A percentile compares a stretch with the other conserved stretches of the same genome.
Evolutionary conservation across 2,329 filamentous ascomycete genomes (phyloP).

Genomic region (Monilinia aucupariae): DNA sequence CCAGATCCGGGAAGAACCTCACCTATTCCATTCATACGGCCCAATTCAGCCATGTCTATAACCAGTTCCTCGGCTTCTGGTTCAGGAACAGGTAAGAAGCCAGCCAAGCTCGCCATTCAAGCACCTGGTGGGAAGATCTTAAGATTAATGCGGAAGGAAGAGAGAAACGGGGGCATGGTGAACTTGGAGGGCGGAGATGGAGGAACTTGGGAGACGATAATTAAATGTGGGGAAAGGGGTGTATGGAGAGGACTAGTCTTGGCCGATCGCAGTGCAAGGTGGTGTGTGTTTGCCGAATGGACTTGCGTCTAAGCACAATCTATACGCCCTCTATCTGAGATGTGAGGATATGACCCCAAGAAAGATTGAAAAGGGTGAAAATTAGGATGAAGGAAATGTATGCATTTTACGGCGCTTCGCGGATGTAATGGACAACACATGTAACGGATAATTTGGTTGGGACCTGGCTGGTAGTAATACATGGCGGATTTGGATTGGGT

Average conservation of each 20-base stretch:
- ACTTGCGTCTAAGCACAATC: slow-evolving; percentile 31
- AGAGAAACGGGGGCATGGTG: slow-evolving; percentile 41
- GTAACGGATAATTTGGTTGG: slow-evolving; percentile 15
- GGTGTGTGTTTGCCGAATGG: slow-evolving; percentile 94
- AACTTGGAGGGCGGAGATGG: slow-evolving; percentile 61
- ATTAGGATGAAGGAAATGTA: slow-evolving; percentile 6
- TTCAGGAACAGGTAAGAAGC: slow-evolving; percentile 65
- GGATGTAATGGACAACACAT: slow-evolving; percentile 10
- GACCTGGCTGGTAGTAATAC: slow-evolving; percentile 6
- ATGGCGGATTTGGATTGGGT: not conserved
- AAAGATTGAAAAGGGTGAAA: not conserved
- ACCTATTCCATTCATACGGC: slow-evolving; percentile 57
- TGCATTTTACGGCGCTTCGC: slow-evolving; percentile 9
- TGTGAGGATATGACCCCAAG: not conserved
- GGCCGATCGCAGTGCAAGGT: slow-evolving; percentile 75
- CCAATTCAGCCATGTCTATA: slow-evolving; percentile 60
- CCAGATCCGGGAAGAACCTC: slow-evolving; percentile 36
- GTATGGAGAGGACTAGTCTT: slow-evolving; percentile 77
- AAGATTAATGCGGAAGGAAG: slow-evolving; percentile 75
- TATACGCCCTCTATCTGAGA: not conserved
- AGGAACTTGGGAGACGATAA: slow-evolving; percentile 81
- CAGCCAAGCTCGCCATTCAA: slow-evolving; percentile 92
- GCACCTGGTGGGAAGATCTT: slow-evolving; percentile 92
- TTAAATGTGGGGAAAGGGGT: slow-evolving; percentile 80
- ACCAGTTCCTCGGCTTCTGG: slow-evolving; percentile 52